A percentile compares a stretch with the other conserved stretches of the same genome.
Conservation (phyloP, 164 flowering plant genomes). For the Chimonanthus salicifolius region DNA sequence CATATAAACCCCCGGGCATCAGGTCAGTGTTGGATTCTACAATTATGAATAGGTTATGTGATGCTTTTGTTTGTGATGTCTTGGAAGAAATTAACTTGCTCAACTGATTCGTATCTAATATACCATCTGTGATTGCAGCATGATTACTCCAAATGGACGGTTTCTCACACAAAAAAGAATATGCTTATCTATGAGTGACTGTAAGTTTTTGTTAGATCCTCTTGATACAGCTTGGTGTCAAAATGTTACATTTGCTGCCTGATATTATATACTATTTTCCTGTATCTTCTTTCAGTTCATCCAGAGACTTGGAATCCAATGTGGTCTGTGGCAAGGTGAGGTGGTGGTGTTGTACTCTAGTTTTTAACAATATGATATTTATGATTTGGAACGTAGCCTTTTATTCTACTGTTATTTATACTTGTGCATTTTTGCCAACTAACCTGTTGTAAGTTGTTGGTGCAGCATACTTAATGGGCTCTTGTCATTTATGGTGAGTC, state of each 20-base stretch:
- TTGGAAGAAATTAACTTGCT: constrained; percentile 8
- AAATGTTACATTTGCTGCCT: not conserved
- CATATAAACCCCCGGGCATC: constrained; percentile 95
- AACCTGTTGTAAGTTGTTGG: constrained; percentile 15
- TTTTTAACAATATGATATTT: not conserved
- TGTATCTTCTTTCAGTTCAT: constrained; percentile 55
- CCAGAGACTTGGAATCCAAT: constrained; percentile 99
- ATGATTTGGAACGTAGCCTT: not conserved
- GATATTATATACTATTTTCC: not conserved
- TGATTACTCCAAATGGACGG: constrained; percentile 96
- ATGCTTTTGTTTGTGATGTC: not conserved
- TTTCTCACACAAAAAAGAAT: constrained; percentile 89
- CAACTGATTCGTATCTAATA: not conserved
- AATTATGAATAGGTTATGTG: not conserved
- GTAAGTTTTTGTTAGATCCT: constrained; percentile 40
- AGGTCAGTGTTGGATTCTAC: constrained; percentile 31
- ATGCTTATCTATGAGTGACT: constrained; percentile 95
- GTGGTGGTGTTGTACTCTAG: not conserved
- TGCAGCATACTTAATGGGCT: constrained; percentile 98
- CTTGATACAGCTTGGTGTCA: not conserved
- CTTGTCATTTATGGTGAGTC: constrained; percentile 94
- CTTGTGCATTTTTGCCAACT: constrained; percentile 7
- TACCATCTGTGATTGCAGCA: constrained; percentile 34
- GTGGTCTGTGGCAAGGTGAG: constrained; percentile 98
- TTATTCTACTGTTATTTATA: not conserved